phyloP scores from a whole-genome alignment of 2,329 filamentous ascomycete species.

The Hymenoscyphus fructigenus region DNA sequence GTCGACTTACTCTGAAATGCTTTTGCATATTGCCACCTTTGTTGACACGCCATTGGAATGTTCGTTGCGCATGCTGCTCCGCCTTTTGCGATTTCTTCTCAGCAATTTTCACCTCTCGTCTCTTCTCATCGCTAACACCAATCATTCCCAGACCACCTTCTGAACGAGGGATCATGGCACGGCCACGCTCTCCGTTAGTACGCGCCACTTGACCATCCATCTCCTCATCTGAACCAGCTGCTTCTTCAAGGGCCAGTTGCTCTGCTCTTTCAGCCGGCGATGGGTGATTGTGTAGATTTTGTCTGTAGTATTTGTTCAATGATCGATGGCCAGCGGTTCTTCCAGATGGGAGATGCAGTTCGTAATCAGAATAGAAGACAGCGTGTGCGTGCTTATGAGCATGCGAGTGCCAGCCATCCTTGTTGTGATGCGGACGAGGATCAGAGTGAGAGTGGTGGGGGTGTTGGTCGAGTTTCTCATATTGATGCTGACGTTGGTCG shows the following conservation, averaged over 20 bases:
- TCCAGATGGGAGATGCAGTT: conserved; percentile 88
- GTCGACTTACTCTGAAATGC: conserved; percentile 60
- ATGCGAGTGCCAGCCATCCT: conserved; percentile 78
- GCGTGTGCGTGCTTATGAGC: conserved; percentile 71
- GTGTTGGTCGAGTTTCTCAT: conserved; percentile 69
- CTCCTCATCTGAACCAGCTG: conserved; percentile 47
- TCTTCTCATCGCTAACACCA: conserved; percentile 74
- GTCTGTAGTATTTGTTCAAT: conserved; percentile 82
- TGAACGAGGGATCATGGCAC: conserved; percentile 63
- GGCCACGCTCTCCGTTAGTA: conserved; percentile 45
- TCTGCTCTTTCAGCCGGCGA: conserved; percentile 72
- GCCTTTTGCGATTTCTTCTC: conserved; percentile 70
- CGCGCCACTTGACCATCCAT: conserved; percentile 39
- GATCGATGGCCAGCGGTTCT: conserved; percentile 88
- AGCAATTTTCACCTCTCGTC: conserved; percentile 61
- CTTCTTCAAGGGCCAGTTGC: conserved; percentile 60
- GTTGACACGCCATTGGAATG: conserved; percentile 69
- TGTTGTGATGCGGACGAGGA: conserved; percentile 69
- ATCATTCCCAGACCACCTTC: conserved; percentile 75
- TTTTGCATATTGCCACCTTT: conserved; percentile 67
- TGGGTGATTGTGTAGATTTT: conserved; percentile 86
- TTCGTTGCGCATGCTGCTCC: conserved; percentile 59
- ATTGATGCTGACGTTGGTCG: conserved; percentile 68
- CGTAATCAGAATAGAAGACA: conserved; percentile 88
- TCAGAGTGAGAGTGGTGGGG: conserved; percentile 73